Percentiles rank a stretch among this genome's conserved stretches.
Conservation (phyloP, 257 asterid species). For the Plantago elongata region DNA sequence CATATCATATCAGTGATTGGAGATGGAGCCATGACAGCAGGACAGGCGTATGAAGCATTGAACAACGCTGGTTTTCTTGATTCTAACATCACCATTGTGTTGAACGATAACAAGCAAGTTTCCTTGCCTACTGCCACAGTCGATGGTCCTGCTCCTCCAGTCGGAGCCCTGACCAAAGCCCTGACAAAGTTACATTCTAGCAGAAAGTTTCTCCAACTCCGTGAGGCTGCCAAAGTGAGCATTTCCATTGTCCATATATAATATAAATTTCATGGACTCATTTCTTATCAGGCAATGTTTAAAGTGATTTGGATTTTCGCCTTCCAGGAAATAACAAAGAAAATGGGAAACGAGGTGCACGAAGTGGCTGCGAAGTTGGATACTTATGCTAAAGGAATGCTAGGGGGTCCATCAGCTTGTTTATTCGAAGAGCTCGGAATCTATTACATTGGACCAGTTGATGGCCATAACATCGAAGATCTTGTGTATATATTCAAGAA, state of each 20-base stretch:
- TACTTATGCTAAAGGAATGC: slow-evolving; percentile 33
- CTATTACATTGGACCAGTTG: slow-evolving; percentile 64
- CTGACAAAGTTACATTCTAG: slow-evolving; percentile 45
- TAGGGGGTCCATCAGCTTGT: slow-evolving; percentile 32
- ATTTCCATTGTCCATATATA: background rate
- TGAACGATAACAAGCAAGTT: slow-evolving; percentile 70
- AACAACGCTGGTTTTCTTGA: slow-evolving; percentile 75
- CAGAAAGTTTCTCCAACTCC: slow-evolving; percentile 44
- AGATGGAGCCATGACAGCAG: slow-evolving; percentile 86
- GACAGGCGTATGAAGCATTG: slow-evolving; percentile 78
- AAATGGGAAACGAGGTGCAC: slow-evolving; percentile 39
- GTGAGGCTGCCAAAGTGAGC: slow-evolving; percentile 52
- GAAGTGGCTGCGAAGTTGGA: slow-evolving; percentile 55
- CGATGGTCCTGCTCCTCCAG: slow-evolving; percentile 79
- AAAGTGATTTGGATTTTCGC: background rate
- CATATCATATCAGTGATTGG: slow-evolving; percentile 68
- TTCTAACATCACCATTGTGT: slow-evolving; percentile 48
- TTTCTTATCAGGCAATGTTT: background rate
- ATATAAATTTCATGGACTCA: no score
- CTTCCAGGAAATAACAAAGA: slow-evolving; percentile 31
- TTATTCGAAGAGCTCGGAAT: slow-evolving; percentile 65
- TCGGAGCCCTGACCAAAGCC: slow-evolving; percentile 63
- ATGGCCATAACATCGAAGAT: slow-evolving; percentile 55
- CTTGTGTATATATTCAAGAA: slow-evolving; percentile 49
- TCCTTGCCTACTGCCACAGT: slow-evolving; percentile 68